Evolutionary conservation across 2,329 filamentous ascomycete genomes (phyloP).

Genomic region (Ophiocordyceps australis): DNA sequence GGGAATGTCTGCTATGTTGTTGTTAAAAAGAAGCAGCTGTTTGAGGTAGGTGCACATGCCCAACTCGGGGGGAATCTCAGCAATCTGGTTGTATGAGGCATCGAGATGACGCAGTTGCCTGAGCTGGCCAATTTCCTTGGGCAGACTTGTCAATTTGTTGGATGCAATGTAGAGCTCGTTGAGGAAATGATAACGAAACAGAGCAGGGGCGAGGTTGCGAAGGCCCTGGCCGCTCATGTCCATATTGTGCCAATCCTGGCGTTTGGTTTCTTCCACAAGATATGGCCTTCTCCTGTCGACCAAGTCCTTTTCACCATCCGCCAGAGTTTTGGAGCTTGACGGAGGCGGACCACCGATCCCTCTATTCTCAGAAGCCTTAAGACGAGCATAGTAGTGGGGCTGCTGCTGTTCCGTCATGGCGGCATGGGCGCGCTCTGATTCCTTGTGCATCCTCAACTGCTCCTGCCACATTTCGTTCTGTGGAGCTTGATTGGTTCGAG

Average conservation of each 20-base stretch:
- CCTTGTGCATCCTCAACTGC: constrained; percentile 66
- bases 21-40: constrained; percentile 76
- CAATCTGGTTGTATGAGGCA: constrained; percentile 73
- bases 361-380: constrained; percentile 52
- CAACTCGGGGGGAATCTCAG: constrained; percentile 69
- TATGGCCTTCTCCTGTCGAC: constrained; percentile 42
- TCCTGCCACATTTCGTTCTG: constrained; percentile 67
- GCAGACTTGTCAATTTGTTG: constrained; percentile 73
- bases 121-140: constrained; percentile 63
- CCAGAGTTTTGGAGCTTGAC: constrained; percentile 25
- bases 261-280: constrained; percentile 46
- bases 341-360: constrained; percentile 39
- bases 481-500: constrained; percentile 30
- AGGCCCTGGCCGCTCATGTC: constrained; percentile 95
- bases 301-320: constrained; percentile 31
- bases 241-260: constrained; percentile 81
- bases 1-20: constrained; percentile 66
- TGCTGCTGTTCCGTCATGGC: constrained; percentile 52
- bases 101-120: constrained; percentile 71
- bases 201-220: constrained; percentile 56
- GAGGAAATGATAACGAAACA: constrained; percentile 81
- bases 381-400: constrained; percentile 53
- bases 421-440: constrained; percentile 52
- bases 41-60: constrained; percentile 93
- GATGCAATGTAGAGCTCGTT: constrained; percentile 86